Evolutionary conservation across 2,329 filamentous ascomycete species (phyloP), one percentile per base, ranked within the genome.

Genomic region (Neoascochyta sp.): DNA sequence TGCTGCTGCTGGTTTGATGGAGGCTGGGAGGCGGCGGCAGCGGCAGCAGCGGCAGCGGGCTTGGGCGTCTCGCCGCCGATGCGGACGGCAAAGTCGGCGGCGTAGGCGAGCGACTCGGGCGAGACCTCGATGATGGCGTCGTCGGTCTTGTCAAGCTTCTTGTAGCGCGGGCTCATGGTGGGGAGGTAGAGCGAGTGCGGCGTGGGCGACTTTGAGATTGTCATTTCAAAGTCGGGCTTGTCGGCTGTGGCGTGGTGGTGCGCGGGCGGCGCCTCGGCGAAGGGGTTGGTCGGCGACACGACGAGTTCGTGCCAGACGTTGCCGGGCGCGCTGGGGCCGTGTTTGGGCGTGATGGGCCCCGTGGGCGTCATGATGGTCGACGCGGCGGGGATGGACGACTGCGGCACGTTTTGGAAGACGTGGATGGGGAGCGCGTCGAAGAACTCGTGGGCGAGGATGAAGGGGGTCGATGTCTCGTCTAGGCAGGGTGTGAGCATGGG

Each of bases 371-470:
- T 52, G 45, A 64, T 60, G 4, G 65, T 54, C 20, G 71, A 57
- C 41, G 43, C 62, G 40, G 48, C 64, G 30, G 54, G 45, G 33
- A 60, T 33, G 43, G 45, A 41, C 41, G 56, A 42, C 68, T 67
- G 24, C 2, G 73, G 61, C 28, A 90, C 74, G 9, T 86, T 83
- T 62, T 96, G 83, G 60, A 98, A 98, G 39, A 86, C 81, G 62
- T 98, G 89, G 48, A 98, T 95, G 18, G 92, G 92, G 1, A 98
- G 80, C 3, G 92, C 92, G 50, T 98, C 92, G 67, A 98, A 98
- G 71, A 98, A 96, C 60, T 98, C 92, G 61, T 98, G 92, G 4
- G 92, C 92, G 27, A 96, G 78, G 39, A 98, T 94, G 62, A 96
- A 93, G 1, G 92, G 90, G 13, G 81, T 85, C 56, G 83, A 85